Conservation (phyloP, 116 monocot species). For the Iris pallida region DNA sequence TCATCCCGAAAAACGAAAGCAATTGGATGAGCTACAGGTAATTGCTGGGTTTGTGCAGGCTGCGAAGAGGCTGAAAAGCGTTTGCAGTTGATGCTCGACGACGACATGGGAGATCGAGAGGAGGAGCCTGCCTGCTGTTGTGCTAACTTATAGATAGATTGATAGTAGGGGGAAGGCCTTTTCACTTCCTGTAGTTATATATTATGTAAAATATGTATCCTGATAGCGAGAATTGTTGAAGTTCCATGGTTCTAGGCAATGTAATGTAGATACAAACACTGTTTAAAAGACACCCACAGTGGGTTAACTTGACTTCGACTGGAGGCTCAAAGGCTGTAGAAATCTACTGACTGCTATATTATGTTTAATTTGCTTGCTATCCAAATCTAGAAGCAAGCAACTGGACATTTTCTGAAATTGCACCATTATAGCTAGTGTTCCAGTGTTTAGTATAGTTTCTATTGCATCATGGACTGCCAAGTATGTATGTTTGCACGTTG, state of each 20-base stretch:
- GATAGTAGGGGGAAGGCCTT: conserved; percentile 1
- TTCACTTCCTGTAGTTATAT: conserved; percentile 11
- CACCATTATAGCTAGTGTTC: too few species aligned
- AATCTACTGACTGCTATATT: too few species aligned
- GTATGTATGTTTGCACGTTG: too few species aligned
- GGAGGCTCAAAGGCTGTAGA: too few species aligned
- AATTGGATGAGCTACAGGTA: conserved; percentile 83
- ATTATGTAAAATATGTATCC: conserved; percentile 36
- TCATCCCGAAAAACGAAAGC: conserved; percentile 19
- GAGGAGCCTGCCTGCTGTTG: neutral
- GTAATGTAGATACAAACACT: conserved; percentile 29
- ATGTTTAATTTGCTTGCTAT: too few species aligned
- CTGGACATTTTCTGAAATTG: too few species aligned
- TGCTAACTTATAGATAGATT: conserved; percentile 1
- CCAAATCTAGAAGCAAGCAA: too few species aligned
- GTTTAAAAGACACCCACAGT: neutral
- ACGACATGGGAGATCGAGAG: neutral
- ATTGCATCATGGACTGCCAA: too few species aligned
- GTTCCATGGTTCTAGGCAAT: conserved; percentile 12
- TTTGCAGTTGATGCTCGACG: conserved; percentile 39
- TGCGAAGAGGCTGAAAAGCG: conserved; percentile 58
- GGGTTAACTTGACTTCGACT: too few species aligned
- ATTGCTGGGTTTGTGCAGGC: conserved; percentile 66
- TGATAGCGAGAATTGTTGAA: neutral
- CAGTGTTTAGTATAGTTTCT: too few species aligned